Conservation (phyloP, 2,329 filamentous ascomycete genomes). For the Rutstroemia sp. region DNA sequence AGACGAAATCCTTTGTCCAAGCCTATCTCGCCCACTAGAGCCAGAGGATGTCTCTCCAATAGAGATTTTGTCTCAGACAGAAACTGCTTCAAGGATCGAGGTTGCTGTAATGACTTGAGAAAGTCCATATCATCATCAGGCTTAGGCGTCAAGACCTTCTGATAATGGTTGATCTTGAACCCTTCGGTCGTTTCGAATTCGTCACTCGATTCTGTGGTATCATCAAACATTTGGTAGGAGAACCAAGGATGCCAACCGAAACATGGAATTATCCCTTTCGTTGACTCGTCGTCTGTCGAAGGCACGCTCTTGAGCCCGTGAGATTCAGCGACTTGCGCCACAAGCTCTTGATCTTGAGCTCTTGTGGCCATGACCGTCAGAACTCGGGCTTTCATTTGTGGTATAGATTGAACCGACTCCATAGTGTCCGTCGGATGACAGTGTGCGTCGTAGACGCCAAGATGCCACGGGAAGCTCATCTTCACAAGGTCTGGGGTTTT, state of each 20-base stretch:
- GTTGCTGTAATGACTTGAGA: slow-evolving; percentile 48
- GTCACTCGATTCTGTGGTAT: slow-evolving; percentile 32
- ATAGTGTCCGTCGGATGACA: slow-evolving; percentile 80
- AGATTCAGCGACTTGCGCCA: slow-evolving; percentile 50
- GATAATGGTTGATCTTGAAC: slow-evolving; percentile 53
- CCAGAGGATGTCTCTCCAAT: slow-evolving; percentile 50
- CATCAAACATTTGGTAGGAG: slow-evolving; percentile 66
- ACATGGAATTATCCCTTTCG: slow-evolving; percentile 52
- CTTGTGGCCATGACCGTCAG: slow-evolving; percentile 74
- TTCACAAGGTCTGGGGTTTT: background rate
- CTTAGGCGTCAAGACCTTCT: slow-evolving; percentile 51
- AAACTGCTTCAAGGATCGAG: slow-evolving; percentile 51
- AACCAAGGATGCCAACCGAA: slow-evolving; percentile 91
- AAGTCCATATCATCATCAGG: slow-evolving; percentile 39
- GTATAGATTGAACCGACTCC: slow-evolving; percentile 48
- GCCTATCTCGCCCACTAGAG: slow-evolving; percentile 71
- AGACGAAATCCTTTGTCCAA: slow-evolving; percentile 72
- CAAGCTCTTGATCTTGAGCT: slow-evolving; percentile 66
- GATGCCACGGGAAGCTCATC: slow-evolving; percentile 55
- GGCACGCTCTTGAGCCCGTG: slow-evolving; percentile 39
- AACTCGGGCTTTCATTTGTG: slow-evolving; percentile 55
- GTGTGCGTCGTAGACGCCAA: slow-evolving; percentile 70
- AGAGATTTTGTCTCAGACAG: slow-evolving; percentile 47
- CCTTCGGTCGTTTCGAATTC: slow-evolving; percentile 13
- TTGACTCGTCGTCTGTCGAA: slow-evolving; percentile 19